Base-by-base conservation (phyloP, 1,139 yeast genomes). In the Yamadazyma triangularis region DNA sequence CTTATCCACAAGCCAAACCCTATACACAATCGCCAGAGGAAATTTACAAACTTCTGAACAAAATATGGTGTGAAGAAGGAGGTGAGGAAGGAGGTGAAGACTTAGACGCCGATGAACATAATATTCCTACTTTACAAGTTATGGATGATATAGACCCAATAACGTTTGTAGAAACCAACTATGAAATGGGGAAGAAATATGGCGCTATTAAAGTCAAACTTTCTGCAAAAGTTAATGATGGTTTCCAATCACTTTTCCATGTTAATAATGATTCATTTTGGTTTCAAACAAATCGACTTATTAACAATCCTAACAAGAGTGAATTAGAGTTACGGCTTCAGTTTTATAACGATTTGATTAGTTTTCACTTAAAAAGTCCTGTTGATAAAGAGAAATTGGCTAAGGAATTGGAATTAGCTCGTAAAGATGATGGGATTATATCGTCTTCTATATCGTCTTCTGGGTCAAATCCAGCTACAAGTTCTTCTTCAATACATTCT, bases 161-260 rank as follows among this genome's bases (percentile, higher is more conserved):
- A 11, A 50, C 48, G 21, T 70, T 74, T 36, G 64, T 79, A 28
- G 80, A 77, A 38, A 57, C 67, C 2, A 34, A 39, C 15, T 50
- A 53, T 15, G 60, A 58, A 4, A 38, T 60, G 6, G 89, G 87
- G 1, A 51, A 52, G 32, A 47, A 60, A 28, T 70, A 64, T 48
- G 95, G 95, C 1, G 91, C 89, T n/a, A 65, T 85, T 18, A 86
- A 84, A 50, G 58, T 87, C 13, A 61, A 68, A 18, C 20, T 18
- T 7, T 18, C 20, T 18, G 9, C 6, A 9, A 18, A 18, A 18
- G 8, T 18, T 7, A 18, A 6, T 6, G 9, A 18, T 7, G 9
- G 20, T 9, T 18, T 18, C 9, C 20, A 18, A 18, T 6, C 6
- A 7, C 8, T 7, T 18, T 18, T 18, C 9, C 6, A 18, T 9